Evolutionary conservation across 805 yeast genomes (phyloP), one percentile per base, ranked within the genome.

Genomic region (Spathaspora passalidarum): DNA sequence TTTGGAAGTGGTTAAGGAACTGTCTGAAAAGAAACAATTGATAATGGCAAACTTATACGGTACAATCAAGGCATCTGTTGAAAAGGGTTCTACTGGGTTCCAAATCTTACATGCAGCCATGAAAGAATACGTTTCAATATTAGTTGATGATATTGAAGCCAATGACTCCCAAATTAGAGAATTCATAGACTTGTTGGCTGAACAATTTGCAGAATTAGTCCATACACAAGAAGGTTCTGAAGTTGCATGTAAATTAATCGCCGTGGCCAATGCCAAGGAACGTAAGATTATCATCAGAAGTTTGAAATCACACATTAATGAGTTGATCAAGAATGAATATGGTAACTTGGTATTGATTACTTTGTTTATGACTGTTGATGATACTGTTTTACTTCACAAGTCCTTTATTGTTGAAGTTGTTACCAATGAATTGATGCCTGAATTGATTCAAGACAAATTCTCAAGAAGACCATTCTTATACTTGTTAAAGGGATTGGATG

Each of bases 61-160:
- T 49, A 89, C 96, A 8, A 88, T 92, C 50, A 82, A 85, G 29
- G 91, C 96, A 2, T 86, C 97, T 5, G 94, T 92, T 41, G 92
- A 86, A 63, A 92, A 92, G 68, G 98, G 98, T 5, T 89, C 97
- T 2, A 86, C 96, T 20, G 98, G 98, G 34, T 92, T 92, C 77
- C 96, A 90, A 64, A 86, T 92, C 53, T 79, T 92, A 62, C 98
- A 92, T 65, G 96, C 97, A 32, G 97, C 96, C 43, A 89, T 92
- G 96, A 84, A 78, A 61, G 97, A 92, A 64, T 89, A 86, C 59
- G 79, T 82, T 40, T 79, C 82, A 50, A 84, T 89, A 49, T 81
- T 89, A 51, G 81, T 81, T 49, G 81, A 77, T 39, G 74, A 71
- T 45, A 43, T 67, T 21, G 75, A 69, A 44, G 54, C 51, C 35